Conservation (phyloP, 257 asterid genomes). For the Fraxinus cuspidata region DNA sequence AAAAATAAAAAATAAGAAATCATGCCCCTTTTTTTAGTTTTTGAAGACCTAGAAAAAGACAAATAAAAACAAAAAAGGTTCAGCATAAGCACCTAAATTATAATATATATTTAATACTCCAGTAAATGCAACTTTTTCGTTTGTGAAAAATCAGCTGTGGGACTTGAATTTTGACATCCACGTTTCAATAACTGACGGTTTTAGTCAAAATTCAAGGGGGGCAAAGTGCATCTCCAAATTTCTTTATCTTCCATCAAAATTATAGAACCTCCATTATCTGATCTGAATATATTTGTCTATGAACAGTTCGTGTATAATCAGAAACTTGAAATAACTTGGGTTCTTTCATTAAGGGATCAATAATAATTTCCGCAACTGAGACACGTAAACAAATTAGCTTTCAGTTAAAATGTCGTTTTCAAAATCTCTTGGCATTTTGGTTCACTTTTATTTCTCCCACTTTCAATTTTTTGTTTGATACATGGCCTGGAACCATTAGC, state of each 20-base stretch:
- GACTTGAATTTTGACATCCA: not conserved
- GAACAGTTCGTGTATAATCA: not conserved
- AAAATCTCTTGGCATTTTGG: not conserved
- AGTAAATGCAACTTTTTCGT: not conserved
- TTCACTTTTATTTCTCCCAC: not conserved
- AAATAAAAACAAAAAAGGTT: not conserved
- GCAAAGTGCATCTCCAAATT: not conserved
- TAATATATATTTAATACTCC: not conserved
- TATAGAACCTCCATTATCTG: not conserved
- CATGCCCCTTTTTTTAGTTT: not conserved
- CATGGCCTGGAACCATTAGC: not conserved
- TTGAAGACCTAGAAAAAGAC: not conserved
- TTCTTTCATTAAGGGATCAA: not conserved
- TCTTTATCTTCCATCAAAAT: not conserved
- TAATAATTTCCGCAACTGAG: not conserved
- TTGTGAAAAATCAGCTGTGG: not conserved
- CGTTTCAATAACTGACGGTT: not conserved
- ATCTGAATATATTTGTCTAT: not conserved
- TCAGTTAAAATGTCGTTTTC: not conserved
- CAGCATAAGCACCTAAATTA: not conserved
- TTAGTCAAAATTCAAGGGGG: not conserved
- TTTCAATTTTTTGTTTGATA: not conserved
- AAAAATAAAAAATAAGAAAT: not conserved
- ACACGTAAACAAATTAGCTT: not conserved
- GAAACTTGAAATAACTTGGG: not conserved